Base-by-base conservation (phyloP, 2,329 filamentous ascomycete genomes). In the Neofusicoccum cordaticola region DNA sequence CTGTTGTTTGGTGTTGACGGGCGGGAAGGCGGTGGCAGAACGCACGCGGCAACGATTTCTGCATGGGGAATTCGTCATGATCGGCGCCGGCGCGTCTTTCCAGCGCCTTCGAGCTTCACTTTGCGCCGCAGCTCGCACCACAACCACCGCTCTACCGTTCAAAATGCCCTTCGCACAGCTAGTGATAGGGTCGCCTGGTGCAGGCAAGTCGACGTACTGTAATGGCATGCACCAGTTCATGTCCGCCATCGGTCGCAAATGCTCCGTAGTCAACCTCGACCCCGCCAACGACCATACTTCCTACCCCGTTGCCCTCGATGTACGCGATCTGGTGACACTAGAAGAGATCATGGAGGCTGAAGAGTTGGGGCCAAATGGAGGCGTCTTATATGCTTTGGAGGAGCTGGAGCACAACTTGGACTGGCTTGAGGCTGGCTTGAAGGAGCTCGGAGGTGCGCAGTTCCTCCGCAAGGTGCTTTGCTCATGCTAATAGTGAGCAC, bases 211-310 rank as follows among this genome's bases (percentile, higher is more conserved):
- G 69, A 99, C 95, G 7, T 97, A 97, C 77, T 98, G 94, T 83
- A 92, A 98, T 87, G 95, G 95, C 75, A 97, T 99, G 91, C 92
- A 97, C 74, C 95, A 99, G 80, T 99, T 99, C 81, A 90, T 98
- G 84, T 90, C 90, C 69, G 94, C 95, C 68, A 97, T 99, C 75
- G 93, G 93, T 66, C 90, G 95, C 64, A 93, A 96, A 78, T 97
- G 92, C 82, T 96, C 92, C 15, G 88, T 98, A 42, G 92, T 97
- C 66, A 99, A 99, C 76, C 89, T 99, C 69, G 95, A 99, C 79
- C 95, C 95, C 31, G 95, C 95, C 63, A 99, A 99, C 82, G 94
- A 98, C 73, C 88, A 90, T 66, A 95, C 93, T 1, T 91, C 87
- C 67, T 99, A 98, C 77, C 88, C 90, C 19, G 92, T 89, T 72